A percentile compares a stretch with the other conserved stretches of the same genome.
phyloP scores from a whole-genome alignment of 495 filamentous ascomycete genomes.

The Choiromyces venosus region DNA sequence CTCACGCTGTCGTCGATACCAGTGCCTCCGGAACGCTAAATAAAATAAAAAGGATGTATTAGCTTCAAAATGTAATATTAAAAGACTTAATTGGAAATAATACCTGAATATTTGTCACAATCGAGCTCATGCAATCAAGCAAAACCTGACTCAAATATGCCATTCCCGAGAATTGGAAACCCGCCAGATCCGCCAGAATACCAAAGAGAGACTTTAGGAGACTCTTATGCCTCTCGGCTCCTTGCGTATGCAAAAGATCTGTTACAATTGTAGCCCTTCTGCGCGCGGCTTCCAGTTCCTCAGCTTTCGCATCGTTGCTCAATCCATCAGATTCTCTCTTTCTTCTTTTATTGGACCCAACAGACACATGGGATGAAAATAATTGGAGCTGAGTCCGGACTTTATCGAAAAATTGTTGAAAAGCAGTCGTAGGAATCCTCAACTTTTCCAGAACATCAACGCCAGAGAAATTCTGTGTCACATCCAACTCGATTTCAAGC shows the following conservation, averaged over 20 bases:
- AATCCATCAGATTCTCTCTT: constrained; percentile 28
- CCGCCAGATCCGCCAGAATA: constrained; percentile 73
- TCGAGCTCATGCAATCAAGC: constrained; percentile 67
- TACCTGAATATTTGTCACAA: constrained; percentile 67
- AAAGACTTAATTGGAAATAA: neutral
- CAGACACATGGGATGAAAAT: constrained; percentile 3
- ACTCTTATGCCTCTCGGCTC: constrained; percentile 62
- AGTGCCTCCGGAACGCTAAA: constrained; percentile 46
- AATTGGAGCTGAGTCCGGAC: constrained; percentile 20
- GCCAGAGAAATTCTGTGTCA: constrained; percentile 45
- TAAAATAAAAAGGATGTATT: constrained; percentile 1
- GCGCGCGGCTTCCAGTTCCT: constrained; percentile 57
- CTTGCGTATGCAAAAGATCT: constrained; percentile 74
- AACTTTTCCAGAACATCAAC: constrained; percentile 63
- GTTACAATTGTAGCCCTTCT: constrained; percentile 78
- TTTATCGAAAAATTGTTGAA: constrained; percentile 44
- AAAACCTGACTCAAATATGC: constrained; percentile 79
- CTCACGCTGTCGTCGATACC: constrained; percentile 72
- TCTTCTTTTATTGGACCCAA: constrained; percentile 21
- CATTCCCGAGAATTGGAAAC: constrained; percentile 70
- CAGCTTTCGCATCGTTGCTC: constrained; percentile 46
- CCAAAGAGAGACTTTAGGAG: constrained; percentile 74
- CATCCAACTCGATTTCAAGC: constrained; percentile 51
- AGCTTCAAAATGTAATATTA: neutral
- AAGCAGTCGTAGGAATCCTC: constrained; percentile 62